These are phyloP conservation scores for Cyclostephanos invisitatus DNA, from an alignment of 108 stramenopile species.

Conservation along the genomic window DNA sequence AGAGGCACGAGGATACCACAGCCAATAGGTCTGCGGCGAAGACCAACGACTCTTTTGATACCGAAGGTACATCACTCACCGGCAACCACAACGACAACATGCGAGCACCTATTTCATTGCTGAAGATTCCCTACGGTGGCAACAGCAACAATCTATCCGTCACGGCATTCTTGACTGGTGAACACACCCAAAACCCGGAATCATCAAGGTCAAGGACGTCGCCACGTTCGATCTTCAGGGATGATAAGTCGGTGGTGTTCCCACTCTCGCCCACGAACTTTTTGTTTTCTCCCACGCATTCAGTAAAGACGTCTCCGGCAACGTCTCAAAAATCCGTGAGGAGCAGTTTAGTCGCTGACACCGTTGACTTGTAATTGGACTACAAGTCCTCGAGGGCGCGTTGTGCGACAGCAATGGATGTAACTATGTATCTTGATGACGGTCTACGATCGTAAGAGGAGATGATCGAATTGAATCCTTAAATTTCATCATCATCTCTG, in stretches of 20 bases:
- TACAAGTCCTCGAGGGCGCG: not conserved
- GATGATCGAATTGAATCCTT: not conserved
- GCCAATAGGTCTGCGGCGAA: not conserved
- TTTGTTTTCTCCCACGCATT: not conserved
- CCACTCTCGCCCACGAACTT: not conserved
- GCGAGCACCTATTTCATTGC: not conserved
- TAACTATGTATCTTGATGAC: not conserved
- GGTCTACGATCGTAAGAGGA: not conserved
- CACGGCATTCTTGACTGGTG: conserved; percentile 9
- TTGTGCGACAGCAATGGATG: not conserved
- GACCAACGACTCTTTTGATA: not conserved
- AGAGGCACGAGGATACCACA: not conserved
- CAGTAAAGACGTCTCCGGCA: not conserved
- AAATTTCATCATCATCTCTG: conserved; percentile 1
- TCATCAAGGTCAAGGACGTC: not conserved
- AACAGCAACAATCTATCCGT: conserved; percentile 5
- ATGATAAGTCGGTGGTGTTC: not conserved
- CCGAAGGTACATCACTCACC: not conserved
- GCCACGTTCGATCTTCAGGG: not conserved
- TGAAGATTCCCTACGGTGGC: not conserved
- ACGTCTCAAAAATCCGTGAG: not conserved
- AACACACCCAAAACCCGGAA: not conserved
- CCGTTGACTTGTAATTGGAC: conserved; percentile 11
- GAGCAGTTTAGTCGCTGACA: not conserved
- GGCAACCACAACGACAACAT: not conserved